These are phyloP conservation scores for Lactarius akahatsu DNA, from an alignment of 768 basidiomycete genomes.

Conservation along the genomic window DNA sequence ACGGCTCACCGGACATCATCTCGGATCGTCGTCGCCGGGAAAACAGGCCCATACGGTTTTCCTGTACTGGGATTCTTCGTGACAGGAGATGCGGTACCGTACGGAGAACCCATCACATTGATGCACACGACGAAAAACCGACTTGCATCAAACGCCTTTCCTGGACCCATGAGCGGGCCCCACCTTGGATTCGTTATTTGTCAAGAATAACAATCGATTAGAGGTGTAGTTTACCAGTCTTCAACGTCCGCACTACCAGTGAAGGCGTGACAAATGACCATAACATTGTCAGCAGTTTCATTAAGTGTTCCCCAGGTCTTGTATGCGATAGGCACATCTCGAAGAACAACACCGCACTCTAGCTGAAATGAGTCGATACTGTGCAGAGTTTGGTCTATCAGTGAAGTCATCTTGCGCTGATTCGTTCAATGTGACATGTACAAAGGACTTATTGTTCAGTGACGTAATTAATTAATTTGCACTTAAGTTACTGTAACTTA, in stretches of 20 bases:
- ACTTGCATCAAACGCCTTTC: constrained; percentile 88
- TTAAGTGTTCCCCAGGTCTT: constrained; percentile 96
- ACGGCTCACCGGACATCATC: constrained; percentile 83
- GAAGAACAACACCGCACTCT: constrained; percentile 72
- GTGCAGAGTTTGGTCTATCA: constrained; percentile 53
- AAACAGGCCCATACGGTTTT: constrained; percentile 84
- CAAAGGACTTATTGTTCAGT: no score
- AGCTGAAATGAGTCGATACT: constrained; percentile 74
- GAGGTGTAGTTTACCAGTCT: constrained; percentile 75
- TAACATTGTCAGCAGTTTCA: constrained; percentile 74
- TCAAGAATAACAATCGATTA: constrained; percentile 1
- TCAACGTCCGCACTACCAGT: constrained; percentile 97
- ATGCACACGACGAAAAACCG: constrained; percentile 93
- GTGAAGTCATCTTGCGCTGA: constrained; percentile 11
- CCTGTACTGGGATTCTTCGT: constrained; percentile 78
- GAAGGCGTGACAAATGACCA: constrained; percentile 98
- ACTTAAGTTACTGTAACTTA: neutral
- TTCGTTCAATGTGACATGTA: neutral
- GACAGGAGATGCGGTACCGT: constrained; percentile 88
- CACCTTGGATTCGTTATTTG: constrained; percentile 58
- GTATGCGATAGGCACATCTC: constrained; percentile 87
- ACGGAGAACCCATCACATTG: constrained; percentile 92
- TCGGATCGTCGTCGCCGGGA: constrained; percentile 86
- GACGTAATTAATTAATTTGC: neutral
- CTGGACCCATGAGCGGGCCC: constrained; percentile 91